Evolutionary conservation across 768 basidiomycete genomes (phyloP).

Genomic region (Boletus insuetus): DNA sequence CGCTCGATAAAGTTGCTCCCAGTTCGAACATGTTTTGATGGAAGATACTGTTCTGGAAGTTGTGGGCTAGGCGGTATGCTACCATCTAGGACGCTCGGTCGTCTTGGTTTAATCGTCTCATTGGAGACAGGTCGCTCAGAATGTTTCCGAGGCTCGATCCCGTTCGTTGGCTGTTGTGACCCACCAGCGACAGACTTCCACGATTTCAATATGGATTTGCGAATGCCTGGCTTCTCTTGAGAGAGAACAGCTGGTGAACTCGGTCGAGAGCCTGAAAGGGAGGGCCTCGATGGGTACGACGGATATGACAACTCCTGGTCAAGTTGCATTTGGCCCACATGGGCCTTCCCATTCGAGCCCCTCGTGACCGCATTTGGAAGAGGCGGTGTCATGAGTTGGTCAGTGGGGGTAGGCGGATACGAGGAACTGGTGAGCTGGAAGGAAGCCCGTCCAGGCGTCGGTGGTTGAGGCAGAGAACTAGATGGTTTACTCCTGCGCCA

Average conservation of each 20-base stretch:
- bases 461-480: constrained; percentile 34
- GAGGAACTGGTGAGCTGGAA: constrained; percentile 26
- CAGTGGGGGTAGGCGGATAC: constrained; percentile 35
- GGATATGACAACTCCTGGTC: constrained; percentile 64
- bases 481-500: constrained; percentile 72
- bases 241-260: constrained; percentile 24
- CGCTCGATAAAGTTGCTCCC: constrained; percentile 33
- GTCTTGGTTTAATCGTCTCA: constrained; percentile 37
- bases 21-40: constrained; percentile 31
- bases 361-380: constrained; percentile 23
- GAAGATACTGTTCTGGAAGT: constrained; percentile 51
- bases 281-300: constrained; percentile 31
- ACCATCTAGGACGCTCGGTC: constrained; percentile 47
- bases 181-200: constrained; percentile 50
- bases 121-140: constrained; percentile 37
- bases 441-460: constrained; percentile 38
- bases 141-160: constrained; percentile 36
- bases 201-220: constrained; percentile 72
- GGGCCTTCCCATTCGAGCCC: constrained; percentile 23
- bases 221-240: constrained; percentile 45
- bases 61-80: constrained; percentile 61
- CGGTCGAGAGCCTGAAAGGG: constrained; percentile 33
- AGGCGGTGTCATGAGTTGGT: constrained; percentile 23
- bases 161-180: constrained; percentile 27
- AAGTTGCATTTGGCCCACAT: constrained; percentile 55